Evolutionary conservation across 805 yeast genomes (phyloP), one percentile per base, ranked within the genome.

Genomic region (Lachancea nothofagi): DNA sequence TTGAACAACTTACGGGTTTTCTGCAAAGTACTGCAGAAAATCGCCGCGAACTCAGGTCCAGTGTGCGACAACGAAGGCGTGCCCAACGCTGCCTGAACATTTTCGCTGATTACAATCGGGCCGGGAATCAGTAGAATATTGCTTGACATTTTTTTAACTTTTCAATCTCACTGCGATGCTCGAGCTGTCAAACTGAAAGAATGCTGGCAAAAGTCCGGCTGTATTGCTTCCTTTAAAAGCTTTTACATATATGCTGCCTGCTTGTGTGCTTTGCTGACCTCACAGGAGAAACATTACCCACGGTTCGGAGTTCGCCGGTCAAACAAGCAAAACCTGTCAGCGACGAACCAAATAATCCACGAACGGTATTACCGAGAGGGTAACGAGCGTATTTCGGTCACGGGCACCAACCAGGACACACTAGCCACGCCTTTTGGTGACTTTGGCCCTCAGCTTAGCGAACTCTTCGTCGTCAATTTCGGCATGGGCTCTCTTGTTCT

Each of bases 21-120:
- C 53, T 70, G 62, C 55, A 90, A 71, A 12, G 75, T 82, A 14
- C 72, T 61, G 59, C 81, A 83, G 69, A 89, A 89, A 23, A 82
- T 78, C 20, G 70, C 65, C 45, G 83, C 74, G 54, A 90, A 90
- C 49, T 83, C 88, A 7, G 90, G 88, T 8, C 89, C 77, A 29
- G 95, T 85, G 64, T 89, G 97, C n/a, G 95, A 80, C 53, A 83
- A 78, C 3, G 95, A 79, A 27, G 89, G 93, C 29, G 83, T 78
- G 28, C 85, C 69, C 82, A 83, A 80, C 29, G 96, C 94, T 25
- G 67, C 65, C 53, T 83, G 75, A 35, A 89, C 97, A 36, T 69
- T 74, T 48, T 83, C 86, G 36, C 88, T 78, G 64, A 90, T 79
- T 64, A 81, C 86, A 56, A 86, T 80, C 45, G 95, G 95, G 27